Conservation (phyloP, 2,329 filamentous ascomycete species). For the Fusarium protoensiforme region DNA sequence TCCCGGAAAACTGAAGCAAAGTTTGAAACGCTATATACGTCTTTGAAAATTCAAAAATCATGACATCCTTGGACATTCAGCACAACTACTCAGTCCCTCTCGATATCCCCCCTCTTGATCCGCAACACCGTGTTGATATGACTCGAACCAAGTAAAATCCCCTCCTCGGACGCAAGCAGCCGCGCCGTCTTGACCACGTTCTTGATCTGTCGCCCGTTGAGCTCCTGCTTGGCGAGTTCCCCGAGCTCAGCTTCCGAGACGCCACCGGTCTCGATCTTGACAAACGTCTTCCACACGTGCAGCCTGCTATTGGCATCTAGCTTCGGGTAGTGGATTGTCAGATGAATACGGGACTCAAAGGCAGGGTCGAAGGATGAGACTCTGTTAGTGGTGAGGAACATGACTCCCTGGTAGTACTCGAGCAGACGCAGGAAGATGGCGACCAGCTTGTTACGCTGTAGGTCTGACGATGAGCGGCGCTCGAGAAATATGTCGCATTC, state of each 20-base stretch:
- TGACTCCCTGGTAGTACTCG: slow-evolving; percentile 15
- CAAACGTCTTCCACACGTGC: slow-evolving; percentile 14
- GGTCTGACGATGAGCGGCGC: not conserved
- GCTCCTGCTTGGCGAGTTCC: not conserved
- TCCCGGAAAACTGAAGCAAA: not conserved
- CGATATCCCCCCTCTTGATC: slow-evolving; percentile 11
- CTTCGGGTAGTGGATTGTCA: slow-evolving; percentile 9
- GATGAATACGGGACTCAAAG: slow-evolving; percentile 11
- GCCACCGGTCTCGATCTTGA: not conserved
- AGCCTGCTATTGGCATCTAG: not conserved
- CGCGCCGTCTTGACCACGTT: slow-evolving; percentile 19
- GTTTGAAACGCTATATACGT: not conserved
- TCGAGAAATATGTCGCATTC: slow-evolving; percentile 21
- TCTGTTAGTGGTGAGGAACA: slow-evolving; percentile 19
- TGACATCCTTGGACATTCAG: not conserved
- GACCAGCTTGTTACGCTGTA: slow-evolving; percentile 13
- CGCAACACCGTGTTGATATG: slow-evolving; percentile 1
- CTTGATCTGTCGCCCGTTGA: slow-evolving; percentile 26
- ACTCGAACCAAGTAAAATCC: not conserved
- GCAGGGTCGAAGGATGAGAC: slow-evolving; percentile 14
- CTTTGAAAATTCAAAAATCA: not conserved
- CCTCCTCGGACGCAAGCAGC: not conserved
- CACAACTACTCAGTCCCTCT: not conserved
- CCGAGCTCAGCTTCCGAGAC: not conserved
- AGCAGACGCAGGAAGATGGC: slow-evolving; percentile 15